Percentiles rank a stretch among this genome's conserved stretches.
These are phyloP conservation scores for Beauveria caledonica DNA, from an alignment of 2,329 filamentous ascomycete species.

Conservation along the genomic window DNA sequence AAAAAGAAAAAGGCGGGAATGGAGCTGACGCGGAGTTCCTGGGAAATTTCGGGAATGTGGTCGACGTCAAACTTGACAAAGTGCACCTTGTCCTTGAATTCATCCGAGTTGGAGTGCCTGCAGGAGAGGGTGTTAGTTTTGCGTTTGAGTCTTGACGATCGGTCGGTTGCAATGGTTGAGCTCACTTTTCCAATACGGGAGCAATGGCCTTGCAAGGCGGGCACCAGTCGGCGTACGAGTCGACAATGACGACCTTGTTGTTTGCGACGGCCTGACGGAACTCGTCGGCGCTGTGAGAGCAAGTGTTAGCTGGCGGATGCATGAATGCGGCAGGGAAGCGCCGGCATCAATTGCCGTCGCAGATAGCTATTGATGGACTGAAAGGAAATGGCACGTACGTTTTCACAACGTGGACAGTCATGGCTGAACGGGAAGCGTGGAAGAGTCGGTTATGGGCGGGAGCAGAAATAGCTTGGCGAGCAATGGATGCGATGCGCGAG, in stretches of 20 bases:
- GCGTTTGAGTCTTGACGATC: background rate
- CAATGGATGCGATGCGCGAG: constrained; percentile 7
- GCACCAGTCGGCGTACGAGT: constrained; percentile 88
- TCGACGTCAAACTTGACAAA: constrained; percentile 94
- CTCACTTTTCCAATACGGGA: constrained; percentile 49
- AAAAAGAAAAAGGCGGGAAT: constrained; percentile 91
- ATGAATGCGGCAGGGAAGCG: background rate
- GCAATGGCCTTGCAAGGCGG: constrained; percentile 90
- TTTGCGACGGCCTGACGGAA: constrained; percentile 15
- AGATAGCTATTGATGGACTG: background rate
- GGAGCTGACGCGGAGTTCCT: constrained; percentile 72
- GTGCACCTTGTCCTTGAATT: constrained; percentile 48
- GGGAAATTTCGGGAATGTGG: constrained; percentile 63
- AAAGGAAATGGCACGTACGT: constrained; percentile 3
- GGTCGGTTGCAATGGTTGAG: background rate
- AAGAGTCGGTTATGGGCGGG: constrained; percentile 5
- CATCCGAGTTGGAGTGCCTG: constrained; percentile 28
- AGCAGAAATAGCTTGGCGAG: background rate
- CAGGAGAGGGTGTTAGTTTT: background rate
- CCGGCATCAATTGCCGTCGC: background rate
- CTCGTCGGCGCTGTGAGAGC: constrained; percentile 6
- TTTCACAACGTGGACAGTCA: constrained; percentile 12
- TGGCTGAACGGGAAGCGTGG: constrained; percentile 10
- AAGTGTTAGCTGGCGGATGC: background rate
- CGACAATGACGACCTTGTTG: constrained; percentile 63